A percentile compares a stretch with the other conserved stretches of the same genome.
Evolutionary conservation across 768 basidiomycete genomes (phyloP).

Genomic region (Phaffia australis): DNA sequence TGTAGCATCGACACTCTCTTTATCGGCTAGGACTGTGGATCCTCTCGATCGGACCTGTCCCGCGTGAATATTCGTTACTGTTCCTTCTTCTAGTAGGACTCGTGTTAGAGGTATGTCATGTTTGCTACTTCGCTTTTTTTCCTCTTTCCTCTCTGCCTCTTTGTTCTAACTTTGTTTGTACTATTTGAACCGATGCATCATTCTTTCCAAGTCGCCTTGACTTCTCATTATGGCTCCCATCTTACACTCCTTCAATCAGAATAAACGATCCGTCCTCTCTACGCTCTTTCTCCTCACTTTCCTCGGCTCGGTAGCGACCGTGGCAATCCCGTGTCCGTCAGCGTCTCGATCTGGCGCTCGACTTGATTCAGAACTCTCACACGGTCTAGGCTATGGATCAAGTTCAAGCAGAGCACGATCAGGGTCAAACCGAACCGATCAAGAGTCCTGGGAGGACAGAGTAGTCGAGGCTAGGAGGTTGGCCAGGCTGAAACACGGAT

Average conservation of each 20-base stretch:
- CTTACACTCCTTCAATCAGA: constrained; percentile 33
- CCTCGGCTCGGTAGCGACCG: constrained; percentile 36
- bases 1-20: too few species aligned
- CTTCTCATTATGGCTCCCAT: constrained; percentile 35
- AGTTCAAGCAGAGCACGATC: neutral
- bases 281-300: constrained; percentile 38
- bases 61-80: too few species aligned
- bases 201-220: neutral
- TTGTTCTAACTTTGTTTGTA: too few species aligned
- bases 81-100: too few species aligned
- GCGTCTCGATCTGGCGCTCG: constrained; percentile 20
- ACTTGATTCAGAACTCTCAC: neutral
- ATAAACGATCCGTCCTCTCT: constrained; percentile 36
- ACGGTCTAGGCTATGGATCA: constrained; percentile 1
- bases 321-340: constrained; percentile 38
- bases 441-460: constrained; percentile 8
- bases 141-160: too few species aligned
- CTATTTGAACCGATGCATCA: too few species aligned
- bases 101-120: too few species aligned
- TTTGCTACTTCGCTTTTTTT: too few species aligned
- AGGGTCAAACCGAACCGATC: neutral
- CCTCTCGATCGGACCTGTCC: too few species aligned
- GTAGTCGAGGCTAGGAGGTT: neutral
- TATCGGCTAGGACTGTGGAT: too few species aligned
- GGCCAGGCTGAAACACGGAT: constrained; percentile 4